Base-by-base conservation (phyloP, 192 early-diverging fungal species). In the Spizellomyces punctatus region DNA sequence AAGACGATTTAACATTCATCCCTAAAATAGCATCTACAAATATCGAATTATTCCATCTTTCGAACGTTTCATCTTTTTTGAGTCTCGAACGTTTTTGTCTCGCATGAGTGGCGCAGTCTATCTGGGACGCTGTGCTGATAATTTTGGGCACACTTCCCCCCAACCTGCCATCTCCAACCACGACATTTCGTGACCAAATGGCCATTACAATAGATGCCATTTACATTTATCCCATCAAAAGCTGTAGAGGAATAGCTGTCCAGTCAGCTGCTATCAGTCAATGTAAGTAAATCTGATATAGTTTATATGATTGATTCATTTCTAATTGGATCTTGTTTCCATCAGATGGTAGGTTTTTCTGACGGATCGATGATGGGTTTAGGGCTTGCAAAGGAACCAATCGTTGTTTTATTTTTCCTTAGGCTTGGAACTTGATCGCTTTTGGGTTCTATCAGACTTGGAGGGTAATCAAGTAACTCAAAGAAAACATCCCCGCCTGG, bases 181-280 rank as follows among this genome's bases (percentile, higher is more conserved):
- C n/a, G n/a, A n/a, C 27, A 36, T 36, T 36, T 3, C 3, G 27
- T 36, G 27, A 36, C 1, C 27, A 36, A 36, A 36, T 36, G 27
- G 3, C 27, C 0, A 74, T 74, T 6, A 66, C 57, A 16, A 64
- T 74, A 14, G 42, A 59, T 46, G 42, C 58, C 2, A 60, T 83
- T 59, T 69, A 76, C 60, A 59, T 81, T 42, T 81, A 81, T 64
- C 82, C 82, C 22, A 67, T 83, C 56, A 83, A 83, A 59, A 77
- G 75, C 43, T 83, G 82, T 63, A 19, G 63, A 7, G 75, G 71
- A 22, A 72, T 83, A 16, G 22, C 47, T 17, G 63, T 83, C 19
- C 9, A 49, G 45, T 16, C 19, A 5, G 69, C 71, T 1, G 22
- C 43, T n/a, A 44, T 83, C 7, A 61, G 66, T n/a, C 8, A 45